phyloP scores from a whole-genome alignment of 2,329 filamentous ascomycete genomes.

The Ceratocystis alfenasii region DNA sequence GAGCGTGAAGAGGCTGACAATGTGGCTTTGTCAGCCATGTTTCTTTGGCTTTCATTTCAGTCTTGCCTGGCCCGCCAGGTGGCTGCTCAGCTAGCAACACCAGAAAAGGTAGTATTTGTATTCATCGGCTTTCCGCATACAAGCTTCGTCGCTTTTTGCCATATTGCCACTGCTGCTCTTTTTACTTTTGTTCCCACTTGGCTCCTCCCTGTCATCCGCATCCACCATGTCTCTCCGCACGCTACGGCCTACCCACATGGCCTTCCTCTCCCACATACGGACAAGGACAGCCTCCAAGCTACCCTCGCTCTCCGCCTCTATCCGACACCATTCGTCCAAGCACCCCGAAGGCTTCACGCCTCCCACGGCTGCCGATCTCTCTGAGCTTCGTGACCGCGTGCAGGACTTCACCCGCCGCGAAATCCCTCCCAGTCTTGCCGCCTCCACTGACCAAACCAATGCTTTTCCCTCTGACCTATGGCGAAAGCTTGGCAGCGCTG shows the following conservation, averaged over 20 bases:
- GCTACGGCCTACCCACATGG: constrained; percentile 19
- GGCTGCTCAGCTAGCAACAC: neutral
- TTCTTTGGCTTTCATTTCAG: neutral
- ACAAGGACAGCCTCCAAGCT: neutral
- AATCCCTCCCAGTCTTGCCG: constrained; percentile 71
- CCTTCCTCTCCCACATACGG: constrained; percentile 15
- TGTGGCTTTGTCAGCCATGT: neutral
- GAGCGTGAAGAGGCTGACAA: neutral
- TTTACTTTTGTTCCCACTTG: neutral
- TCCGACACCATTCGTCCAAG: constrained; percentile 42
- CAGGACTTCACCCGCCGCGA: constrained; percentile 84
- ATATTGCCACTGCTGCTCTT: neutral
- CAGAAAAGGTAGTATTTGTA: neutral
- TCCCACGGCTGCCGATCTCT: constrained; percentile 59
- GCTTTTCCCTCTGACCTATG: constrained; percentile 86
- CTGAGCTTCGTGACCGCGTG: constrained; percentile 70
- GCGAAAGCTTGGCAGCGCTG: constrained; percentile 83
- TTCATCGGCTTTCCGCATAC: too few species aligned
- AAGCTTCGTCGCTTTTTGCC: neutral
- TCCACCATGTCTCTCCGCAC: neutral
- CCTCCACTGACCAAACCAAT: constrained; percentile 73
- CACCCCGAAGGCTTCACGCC: constrained; percentile 52
- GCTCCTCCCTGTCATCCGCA: neutral
- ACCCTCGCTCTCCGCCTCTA: constrained; percentile 29
- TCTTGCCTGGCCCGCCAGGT: too few species aligned